Evolutionary conservation across 2,329 filamentous ascomycete genomes (phyloP).

Genomic region (Aspergillus versicolor): DNA sequence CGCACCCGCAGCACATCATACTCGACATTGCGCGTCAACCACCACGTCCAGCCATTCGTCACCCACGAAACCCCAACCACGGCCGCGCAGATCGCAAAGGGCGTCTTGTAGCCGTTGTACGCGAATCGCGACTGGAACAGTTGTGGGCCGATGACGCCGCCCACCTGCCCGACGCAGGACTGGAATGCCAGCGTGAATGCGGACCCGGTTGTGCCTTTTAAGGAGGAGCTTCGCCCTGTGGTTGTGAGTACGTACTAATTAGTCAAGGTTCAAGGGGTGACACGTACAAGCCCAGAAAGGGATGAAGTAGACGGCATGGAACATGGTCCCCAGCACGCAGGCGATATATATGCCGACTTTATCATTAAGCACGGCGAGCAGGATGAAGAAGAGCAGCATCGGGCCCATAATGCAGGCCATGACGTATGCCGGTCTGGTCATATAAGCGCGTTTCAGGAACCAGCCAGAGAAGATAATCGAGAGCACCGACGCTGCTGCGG

Average conservation of each 20-base stretch:
- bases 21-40: slow-evolving; percentile 9
- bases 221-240: slow-evolving; percentile 4
- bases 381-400: slow-evolving; percentile 13
- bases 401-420: slow-evolving; percentile 13
- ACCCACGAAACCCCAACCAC: slow-evolving; percentile 7
- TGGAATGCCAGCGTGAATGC: slow-evolving; percentile 16
- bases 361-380: slow-evolving; percentile 2
- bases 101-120: slow-evolving; percentile 14
- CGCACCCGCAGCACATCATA: slow-evolving; percentile 5
- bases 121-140: slow-evolving; percentile 10
- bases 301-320: slow-evolving; percentile 15
- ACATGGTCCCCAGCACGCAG: slow-evolving; percentile 17
- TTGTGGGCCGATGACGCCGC: slow-evolving; percentile 12
- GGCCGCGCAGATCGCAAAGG: slow-evolving; percentile 11
- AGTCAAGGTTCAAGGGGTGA: background rate
- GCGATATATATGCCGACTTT: slow-evolving; percentile 14
- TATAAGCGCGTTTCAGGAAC: slow-evolving; percentile 13
- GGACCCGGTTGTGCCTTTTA: slow-evolving; percentile 11
- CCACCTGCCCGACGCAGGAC: slow-evolving; percentile 15
- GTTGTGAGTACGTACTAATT: background rate
- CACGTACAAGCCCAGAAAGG: slow-evolving; percentile 18
- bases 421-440: slow-evolving; percentile 15
- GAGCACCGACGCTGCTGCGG: slow-evolving; percentile 8
- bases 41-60: slow-evolving; percentile 14
- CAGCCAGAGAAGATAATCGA: slow-evolving; percentile 14